Percentiles rank a stretch among this genome's conserved stretches.
Conservation (phyloP, 306 rosid genomes). For the Carpinus fangiana region DNA sequence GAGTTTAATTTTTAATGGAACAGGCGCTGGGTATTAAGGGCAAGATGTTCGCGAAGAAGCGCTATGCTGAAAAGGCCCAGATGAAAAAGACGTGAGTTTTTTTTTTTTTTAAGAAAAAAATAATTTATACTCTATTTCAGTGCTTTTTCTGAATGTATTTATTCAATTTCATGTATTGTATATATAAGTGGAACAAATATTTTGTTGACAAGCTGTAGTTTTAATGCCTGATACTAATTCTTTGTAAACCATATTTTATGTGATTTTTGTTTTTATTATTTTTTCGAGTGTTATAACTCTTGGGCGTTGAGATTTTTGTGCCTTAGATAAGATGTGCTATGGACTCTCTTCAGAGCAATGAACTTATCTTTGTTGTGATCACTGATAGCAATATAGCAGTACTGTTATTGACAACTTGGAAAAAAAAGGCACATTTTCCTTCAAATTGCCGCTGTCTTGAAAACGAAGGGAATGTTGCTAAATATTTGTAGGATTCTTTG, state of each 20-base stretch:
- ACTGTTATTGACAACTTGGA: neutral
- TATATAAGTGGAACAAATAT: neutral
- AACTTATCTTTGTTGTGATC: neutral
- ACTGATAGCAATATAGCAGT: neutral
- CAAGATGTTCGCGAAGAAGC: constrained; percentile 78
- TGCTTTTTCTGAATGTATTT: neutral
- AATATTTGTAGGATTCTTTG: neutral
- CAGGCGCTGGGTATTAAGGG: constrained; percentile 86
- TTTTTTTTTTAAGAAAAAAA: no score
- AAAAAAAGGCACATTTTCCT: neutral
- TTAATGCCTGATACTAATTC: neutral
- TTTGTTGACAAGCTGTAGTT: neutral
- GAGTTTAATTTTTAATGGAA: constrained; percentile 15
- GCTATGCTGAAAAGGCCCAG: constrained; percentile 80
- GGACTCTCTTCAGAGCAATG: neutral
- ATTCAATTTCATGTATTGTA: neutral
- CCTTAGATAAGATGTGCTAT: neutral
- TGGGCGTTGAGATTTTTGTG: neutral
- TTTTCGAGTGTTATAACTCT: neutral
- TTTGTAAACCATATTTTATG: neutral
- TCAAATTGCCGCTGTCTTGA: neutral
- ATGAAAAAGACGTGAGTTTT: constrained; percentile 86
- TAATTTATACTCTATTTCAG: neutral
- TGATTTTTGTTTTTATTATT: neutral
- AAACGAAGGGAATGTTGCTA: neutral